Base-by-base conservation (phyloP, 768 basidiomycete species). In the Cystofilobasidium macerans region DNA sequence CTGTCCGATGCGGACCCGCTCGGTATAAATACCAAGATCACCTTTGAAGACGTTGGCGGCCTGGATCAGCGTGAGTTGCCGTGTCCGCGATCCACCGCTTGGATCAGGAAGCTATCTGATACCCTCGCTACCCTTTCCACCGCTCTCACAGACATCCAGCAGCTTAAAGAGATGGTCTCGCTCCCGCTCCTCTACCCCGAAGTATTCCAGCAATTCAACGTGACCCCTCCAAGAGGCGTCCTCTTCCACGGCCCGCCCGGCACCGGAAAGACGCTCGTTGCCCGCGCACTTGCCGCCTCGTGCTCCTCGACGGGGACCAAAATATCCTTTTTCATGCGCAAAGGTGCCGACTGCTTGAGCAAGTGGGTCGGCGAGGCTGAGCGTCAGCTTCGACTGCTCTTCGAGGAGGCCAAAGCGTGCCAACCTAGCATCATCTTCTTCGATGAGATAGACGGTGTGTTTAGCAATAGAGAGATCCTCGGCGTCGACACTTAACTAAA, bases 311-410 rank as follows among this genome's bases (percentile, higher is more conserved):
- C 88, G 40, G 91, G 89, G 47, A 85, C 86, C 67, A 85, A 86
- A 70, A 91, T 97, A 56, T 86, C 95, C 1, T 99, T 99, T 80
- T 99, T 94, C 81, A 98, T 99, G 95, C 86, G 95, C 57, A 99
- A 99, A 78, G 95, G 95, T 24, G 95, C 95, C 38, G 95, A 99
- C 76, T 89, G 88, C 70, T 81, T 98, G 33, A 93, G 91, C 9
- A 99, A 99, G 78, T 99, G 94, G 94, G 95, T 99, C 16, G 95
- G 95, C 61, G 95, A 99, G 78, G 94, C 95, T 7, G 95, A 98
- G 74, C 85, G 95, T 1, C 94, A 97, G 75, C 81, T 99, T 3
- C 84, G 95, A 0, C 81, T 97, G 45, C 80, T 98, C 18, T 99
- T 99, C 75, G 94, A 98, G 70, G 94, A 98, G 79, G 95, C 95